These are phyloP conservation scores for Penicillium expansum DNA, from an alignment of 2,329 filamentous ascomycete genomes.

Conservation along the genomic window DNA sequence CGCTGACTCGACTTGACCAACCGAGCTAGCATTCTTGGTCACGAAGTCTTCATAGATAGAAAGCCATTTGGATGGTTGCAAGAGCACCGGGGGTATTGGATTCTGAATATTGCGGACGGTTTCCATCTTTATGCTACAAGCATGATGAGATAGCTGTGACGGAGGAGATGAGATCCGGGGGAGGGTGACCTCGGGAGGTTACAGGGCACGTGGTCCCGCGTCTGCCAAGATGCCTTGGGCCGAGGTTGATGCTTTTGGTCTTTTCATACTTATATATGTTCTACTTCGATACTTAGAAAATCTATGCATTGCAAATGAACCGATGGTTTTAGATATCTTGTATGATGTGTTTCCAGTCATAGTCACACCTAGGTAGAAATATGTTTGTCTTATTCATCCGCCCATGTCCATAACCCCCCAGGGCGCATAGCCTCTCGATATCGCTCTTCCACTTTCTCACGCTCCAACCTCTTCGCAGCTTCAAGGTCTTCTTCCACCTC, in stretches of 20 bases:
- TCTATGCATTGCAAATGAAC: not conserved
- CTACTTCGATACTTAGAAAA: not conserved
- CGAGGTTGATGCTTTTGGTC: conserved; percentile 26
- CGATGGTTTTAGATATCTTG: not conserved
- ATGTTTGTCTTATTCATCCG: conserved; percentile 62
- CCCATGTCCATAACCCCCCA: conserved; percentile 75
- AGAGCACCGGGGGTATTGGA: conserved; percentile 30
- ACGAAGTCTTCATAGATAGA: conserved; percentile 68
- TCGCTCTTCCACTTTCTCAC: conserved; percentile 65
- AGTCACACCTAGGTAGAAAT: not conserved
- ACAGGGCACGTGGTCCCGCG: conserved; percentile 25
- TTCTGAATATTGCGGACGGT: conserved; percentile 29
- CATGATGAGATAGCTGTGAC: conserved; percentile 9
- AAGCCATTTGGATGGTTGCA: conserved; percentile 41
- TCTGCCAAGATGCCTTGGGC: conserved; percentile 27
- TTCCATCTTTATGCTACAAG: conserved; percentile 30
- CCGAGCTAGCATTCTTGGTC: conserved; percentile 87
- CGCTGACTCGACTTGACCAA: conserved; percentile 92
- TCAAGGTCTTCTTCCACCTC: conserved; percentile 65
- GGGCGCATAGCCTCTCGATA: conserved; percentile 77
- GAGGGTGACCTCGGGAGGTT: conserved; percentile 11
- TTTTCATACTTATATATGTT: not conserved
- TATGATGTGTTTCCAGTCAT: not conserved
- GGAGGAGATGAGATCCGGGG: conserved; percentile 5
- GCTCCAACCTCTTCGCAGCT: conserved; percentile 63